These are phyloP conservation scores for Trichosporon sp. DNA, from an alignment of 1,284 basidiomycete species.

Conservation along the genomic window DNA sequence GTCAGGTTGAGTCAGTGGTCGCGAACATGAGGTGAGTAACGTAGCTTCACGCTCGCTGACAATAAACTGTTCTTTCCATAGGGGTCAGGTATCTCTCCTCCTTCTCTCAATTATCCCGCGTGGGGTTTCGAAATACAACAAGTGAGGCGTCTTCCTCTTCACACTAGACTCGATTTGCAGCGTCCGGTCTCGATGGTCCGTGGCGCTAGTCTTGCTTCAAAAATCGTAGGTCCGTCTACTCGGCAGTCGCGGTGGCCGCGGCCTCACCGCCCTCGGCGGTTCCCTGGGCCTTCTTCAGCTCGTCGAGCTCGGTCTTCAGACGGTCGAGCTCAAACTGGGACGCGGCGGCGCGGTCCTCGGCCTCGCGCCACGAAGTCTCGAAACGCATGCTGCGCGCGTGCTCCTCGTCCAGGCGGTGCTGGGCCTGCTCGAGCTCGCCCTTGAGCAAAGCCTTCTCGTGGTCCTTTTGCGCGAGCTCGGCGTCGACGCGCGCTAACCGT, in stretches of 20 bases:
- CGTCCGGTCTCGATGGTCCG: too few relatives aligned
- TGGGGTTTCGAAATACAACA: constrained; percentile 12
- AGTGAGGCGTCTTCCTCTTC: neutral
- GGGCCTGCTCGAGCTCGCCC: constrained; percentile 33
- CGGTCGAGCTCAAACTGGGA: constrained; percentile 50
- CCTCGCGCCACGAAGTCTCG: constrained; percentile 50
- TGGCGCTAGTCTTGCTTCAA: too few relatives aligned
- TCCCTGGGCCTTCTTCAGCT: constrained; percentile 38
- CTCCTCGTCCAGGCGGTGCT: constrained; percentile 40
- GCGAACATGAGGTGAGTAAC: neutral
- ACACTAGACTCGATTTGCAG: neutral
- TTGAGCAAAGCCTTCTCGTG: constrained; percentile 39
- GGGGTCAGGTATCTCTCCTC: neutral
- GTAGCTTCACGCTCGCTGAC: neutral
- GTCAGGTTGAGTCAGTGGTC: neutral
- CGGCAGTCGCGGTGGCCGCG: neutral
- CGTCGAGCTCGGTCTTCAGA: constrained; percentile 47
- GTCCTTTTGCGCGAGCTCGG: constrained; percentile 37
- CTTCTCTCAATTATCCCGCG: neutral
- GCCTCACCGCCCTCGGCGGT: too few relatives aligned
- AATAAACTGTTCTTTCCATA: neutral
- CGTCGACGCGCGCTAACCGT: constrained; percentile 32
- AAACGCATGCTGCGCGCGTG: constrained; percentile 40
- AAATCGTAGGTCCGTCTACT: neutral
- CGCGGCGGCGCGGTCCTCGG: constrained; percentile 48